These are phyloP conservation scores for Lenzites betulinus DNA, from an alignment of 768 basidiomycete genomes.

Conservation along the genomic window DNA sequence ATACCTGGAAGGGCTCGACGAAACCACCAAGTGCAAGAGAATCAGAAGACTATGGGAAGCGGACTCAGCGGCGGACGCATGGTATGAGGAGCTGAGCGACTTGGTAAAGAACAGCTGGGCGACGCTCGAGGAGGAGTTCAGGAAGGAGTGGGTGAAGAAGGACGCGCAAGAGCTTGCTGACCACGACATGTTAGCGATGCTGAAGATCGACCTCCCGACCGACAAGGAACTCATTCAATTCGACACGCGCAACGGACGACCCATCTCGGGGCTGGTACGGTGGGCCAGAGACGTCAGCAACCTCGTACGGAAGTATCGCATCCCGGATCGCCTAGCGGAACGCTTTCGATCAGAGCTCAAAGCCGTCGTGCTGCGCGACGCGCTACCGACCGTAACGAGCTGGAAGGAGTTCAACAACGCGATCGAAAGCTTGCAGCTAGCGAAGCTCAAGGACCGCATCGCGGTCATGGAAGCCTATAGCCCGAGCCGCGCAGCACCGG, in stretches of 20 bases:
- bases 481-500: neutral
- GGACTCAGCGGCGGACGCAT: neutral
- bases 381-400: neutral
- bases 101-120: neutral
- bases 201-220: neutral
- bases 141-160: neutral
- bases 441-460: neutral
- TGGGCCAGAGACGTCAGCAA: neutral
- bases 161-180: neutral
- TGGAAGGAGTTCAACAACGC: neutral
- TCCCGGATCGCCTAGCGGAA: neutral
- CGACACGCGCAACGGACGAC: neutral
- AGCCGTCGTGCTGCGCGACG: neutral
- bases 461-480: neutral
- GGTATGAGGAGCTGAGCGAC: neutral
- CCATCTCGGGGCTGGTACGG: neutral
- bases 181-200: neutral
- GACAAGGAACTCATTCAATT: neutral
- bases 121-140: neutral
- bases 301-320: neutral
- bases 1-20: neutral
- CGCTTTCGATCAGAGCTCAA: neutral
- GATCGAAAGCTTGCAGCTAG: neutral
- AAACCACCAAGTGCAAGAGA: neutral
- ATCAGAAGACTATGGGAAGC: neutral